Evolutionary conservation across 2,329 filamentous ascomycete genomes (phyloP), one percentile per base, ranked within the genome.

Genomic region (Epichloe gansuensis): DNA sequence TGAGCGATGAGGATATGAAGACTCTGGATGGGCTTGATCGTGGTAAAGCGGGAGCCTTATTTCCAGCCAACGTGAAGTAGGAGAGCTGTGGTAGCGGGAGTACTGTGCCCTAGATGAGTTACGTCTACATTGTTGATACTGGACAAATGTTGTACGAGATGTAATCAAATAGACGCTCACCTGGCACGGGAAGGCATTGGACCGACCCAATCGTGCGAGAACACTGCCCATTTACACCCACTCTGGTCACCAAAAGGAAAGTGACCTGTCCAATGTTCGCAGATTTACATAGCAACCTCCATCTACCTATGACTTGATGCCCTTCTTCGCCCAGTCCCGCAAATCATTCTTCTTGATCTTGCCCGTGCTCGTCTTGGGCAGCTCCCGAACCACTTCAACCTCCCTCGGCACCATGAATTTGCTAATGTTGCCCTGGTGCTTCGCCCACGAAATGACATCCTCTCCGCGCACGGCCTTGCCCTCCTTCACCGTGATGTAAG

Each of bases 311-410:
- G 42, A 34, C 47, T 59, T 59, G 44, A 52, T 57, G 4, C 60
- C 60, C 23, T 58, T 58, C 58, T 64, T 66, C 2, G 86, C 87
- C 91, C 90, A 95, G 59, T 88, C 85, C 54, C 93, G 74, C 51
- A 98, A 68, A 6, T 95, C 80, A 62, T 95, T 97, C 80, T 98
- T 98, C 77, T 89, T 84, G 54, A 97, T 77, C 76, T 98, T 98
- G 3, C 93, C 93, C 0, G 93, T 98, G 67, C 87, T 93, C 31
- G 93, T 98, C 78, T 98, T 98, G 9, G 93, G 93, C 57, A 98
- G 73, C 67, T 96, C 90, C 5, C 72, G 59, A n/a, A 98, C 80
- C 43, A 97, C 73, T 66, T 95, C 87, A 1, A 84, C 78, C 63
- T 84, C 81, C 41, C 76, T 67, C 27, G 81, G 81, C 13, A 85